Percentiles rank a stretch among this genome's conserved stretches.
Evolutionary conservation across 2,329 filamentous ascomycete species (phyloP).

Genomic region (Domatiomyces catenatus): DNA sequence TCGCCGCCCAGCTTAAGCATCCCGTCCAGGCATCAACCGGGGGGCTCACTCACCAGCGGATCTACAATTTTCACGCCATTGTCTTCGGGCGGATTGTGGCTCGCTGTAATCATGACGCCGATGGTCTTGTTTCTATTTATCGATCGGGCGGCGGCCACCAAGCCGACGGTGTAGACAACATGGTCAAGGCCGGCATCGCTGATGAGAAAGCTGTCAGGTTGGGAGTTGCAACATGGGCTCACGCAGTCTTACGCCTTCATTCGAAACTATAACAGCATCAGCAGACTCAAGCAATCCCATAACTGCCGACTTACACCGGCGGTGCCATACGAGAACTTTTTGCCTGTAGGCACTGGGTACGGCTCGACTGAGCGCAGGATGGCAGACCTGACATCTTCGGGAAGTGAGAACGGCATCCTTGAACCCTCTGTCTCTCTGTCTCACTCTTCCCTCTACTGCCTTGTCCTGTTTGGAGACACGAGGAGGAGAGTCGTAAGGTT

Average conservation of each 20-base stretch:
- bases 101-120: conserved; percentile 91
- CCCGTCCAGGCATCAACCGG: not conserved
- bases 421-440: not conserved
- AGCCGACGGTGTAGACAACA: conserved; percentile 80
- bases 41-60: conserved; percentile 48
- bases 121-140: conserved; percentile 84
- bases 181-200: conserved; percentile 31
- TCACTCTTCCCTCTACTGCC: not conserved
- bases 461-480: not conserved
- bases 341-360: conserved; percentile 35
- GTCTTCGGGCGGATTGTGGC: conserved; percentile 77
- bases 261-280: conserved; percentile 38
- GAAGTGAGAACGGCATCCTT: not conserved
- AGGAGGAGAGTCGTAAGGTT: not conserved
- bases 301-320: conserved; percentile 38
- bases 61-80: conserved; percentile 95
- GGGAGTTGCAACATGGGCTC: conserved; percentile 19
- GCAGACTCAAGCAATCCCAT: conserved; percentile 9
- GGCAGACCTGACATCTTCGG: conserved; percentile 13
- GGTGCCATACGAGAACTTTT: conserved; percentile 44
- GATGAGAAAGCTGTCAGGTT: conserved; percentile 47
- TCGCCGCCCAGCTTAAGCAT: not conserved
- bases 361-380: conserved; percentile 33
- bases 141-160: conserved; percentile 75
- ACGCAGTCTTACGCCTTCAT: conserved; percentile 45